Base-by-base conservation (phyloP, 345 rosid genomes). In the Tarenaya hassleriana region DNA sequence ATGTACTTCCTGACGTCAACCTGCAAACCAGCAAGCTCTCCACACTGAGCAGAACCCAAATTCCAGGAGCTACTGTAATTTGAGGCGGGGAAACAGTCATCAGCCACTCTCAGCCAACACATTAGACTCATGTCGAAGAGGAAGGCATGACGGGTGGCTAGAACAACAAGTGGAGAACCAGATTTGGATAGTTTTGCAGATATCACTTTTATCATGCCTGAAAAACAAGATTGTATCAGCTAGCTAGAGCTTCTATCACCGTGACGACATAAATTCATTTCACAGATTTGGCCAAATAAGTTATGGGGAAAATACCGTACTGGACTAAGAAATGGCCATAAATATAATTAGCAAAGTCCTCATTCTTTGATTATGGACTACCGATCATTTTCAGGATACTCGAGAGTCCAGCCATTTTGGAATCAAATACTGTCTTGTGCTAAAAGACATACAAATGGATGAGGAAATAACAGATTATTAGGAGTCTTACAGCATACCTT, bases 51-150 rank as follows among this genome's bases (percentile, higher is more conserved):
- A 5, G 87, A 81, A 50, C 97, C 88, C 68, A 88, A 66, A 80
- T 76, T 88, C 97, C 89, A 83, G 52, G 99, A 88, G 75, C 84
- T 86, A 18, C 91, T 71, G 65, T 88, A 94, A 75, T 81, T 94
- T 40, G 99, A 94, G 43, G 97, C 94, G 29, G 99, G 97, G 72
- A 94, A 94, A 73, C 97, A 94, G 66, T 94, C 99, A 66, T 94
- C 99, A 19, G 87, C 97, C 45, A 86, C 94, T 73, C 99, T 80
- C 68, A 94, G 72, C 99, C 99, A 88, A 62, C 97, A 94, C 91
- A 67, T 83, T 27, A 92, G 88, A 78, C 74, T 76, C 71, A 50
- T 78, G 68, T 92, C 97, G 32, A 85, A 92, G 63, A 92, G 83
- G 72, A 81, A 94, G 6, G 97, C 97, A 63, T 94, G 95, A 13